Base-by-base conservation (phyloP, 306 rosid genomes). In the Hippophae tibetana region DNA sequence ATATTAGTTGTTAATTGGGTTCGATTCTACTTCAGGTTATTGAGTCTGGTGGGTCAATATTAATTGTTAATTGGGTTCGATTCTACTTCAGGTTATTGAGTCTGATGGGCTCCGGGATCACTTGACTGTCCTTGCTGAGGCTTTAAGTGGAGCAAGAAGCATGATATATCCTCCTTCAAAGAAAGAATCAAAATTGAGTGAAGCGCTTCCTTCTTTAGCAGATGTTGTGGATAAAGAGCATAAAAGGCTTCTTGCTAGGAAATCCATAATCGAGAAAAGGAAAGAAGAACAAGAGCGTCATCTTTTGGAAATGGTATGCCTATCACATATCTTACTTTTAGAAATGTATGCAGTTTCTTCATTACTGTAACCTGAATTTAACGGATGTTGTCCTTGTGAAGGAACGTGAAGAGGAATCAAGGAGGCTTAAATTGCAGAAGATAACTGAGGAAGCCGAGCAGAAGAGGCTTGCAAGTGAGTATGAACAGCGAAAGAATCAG, bases 201-300 rank as follows among this genome's bases (percentile, higher is more conserved):
- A 79, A 45, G 56, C 84, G 63, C 81, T 93, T 52, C 85, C 97
- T 52, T 52, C 69, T 49, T 64, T 93, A 67, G 62, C 89, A 6
- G 99, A 93, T 49, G 69, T 70, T 46, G 90, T 93, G 47, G 95
- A 83, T 60, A 93, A 86, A 73, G 99, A 93, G 54, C 99, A 93
- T 73, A 93, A 77, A 70, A 86, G 84, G 62, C 93, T 88, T 68
- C 99, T 93, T 70, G 97, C 99, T 64, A 84, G 99, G 62, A 93
- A 93, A 84, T 76, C 94, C 26, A 74, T 93, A 18, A 93, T 88
- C n/a, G 99, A 93, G 82, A 88, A 84, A 69, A 75, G 92, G 79
- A 93, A 93, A 78, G 99, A 93, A 69, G 99, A 93, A 50, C 97
- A 86, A 67, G 99, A 93, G 54, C 85, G 99, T 0, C 95, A 84